Percentiles rank a stretch among this genome's conserved stretches.
phyloP scores from a whole-genome alignment of 345 rosid genomes.

The Brassica carinata region DNA sequence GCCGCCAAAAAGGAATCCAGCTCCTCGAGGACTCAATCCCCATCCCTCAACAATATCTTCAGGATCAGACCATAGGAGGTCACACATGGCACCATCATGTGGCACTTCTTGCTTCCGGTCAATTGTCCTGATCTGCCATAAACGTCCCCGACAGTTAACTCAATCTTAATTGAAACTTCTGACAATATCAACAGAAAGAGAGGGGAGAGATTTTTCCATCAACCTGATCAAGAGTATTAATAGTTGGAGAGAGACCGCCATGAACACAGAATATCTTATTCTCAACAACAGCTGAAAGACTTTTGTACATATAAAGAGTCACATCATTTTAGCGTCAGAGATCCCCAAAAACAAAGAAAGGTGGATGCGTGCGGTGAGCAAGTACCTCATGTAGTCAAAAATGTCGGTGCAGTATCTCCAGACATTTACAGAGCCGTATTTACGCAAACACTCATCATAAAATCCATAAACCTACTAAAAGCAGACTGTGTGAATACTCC shows the following conservation, averaged over 20 bases:
- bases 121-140: conserved; percentile 80
- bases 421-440: conserved; percentile 90
- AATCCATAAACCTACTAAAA: conserved; percentile 84
- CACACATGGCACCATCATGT: conserved; percentile 99
- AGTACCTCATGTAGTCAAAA: conserved; percentile 90
- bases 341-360: background rate
- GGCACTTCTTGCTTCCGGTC: conserved; percentile 99
- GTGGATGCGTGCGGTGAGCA: conserved; percentile 19
- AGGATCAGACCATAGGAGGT: conserved; percentile 98
- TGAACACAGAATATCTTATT: conserved; percentile 91
- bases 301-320: conserved; percentile 33
- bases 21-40: conserved; percentile 99
- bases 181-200: background rate
- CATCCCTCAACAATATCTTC: conserved; percentile 96
- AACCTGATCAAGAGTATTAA: conserved; percentile 93
- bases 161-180: background rate
- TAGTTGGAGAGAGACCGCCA: conserved; percentile 97
- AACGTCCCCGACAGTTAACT: background rate
- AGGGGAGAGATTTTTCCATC: background rate
- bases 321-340: background rate
- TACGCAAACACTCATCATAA: conserved; percentile 93
- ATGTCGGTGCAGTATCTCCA: conserved; percentile 98
- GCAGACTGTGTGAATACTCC: conserved; percentile 21
- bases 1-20: conserved; percentile 88
- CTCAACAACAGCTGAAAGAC: conserved; percentile 93